These are phyloP conservation scores for Talaromyces liani DNA, from an alignment of 495 filamentous ascomycete species.

Conservation along the genomic window DNA sequence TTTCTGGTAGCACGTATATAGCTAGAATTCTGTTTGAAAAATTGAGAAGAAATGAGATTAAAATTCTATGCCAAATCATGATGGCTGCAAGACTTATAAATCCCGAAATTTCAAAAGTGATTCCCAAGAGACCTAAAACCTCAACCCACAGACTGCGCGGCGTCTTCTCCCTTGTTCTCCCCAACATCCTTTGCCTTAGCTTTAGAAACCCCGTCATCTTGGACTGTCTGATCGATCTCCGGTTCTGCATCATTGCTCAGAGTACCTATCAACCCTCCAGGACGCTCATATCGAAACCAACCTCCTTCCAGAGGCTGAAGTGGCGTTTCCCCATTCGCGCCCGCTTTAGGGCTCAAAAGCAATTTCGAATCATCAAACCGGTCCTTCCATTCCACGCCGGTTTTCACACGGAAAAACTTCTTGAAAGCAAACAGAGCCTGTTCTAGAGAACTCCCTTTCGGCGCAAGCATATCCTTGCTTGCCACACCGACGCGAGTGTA, in stretches of 20 bases:
- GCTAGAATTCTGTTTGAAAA: background rate
- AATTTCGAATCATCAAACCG: conserved; percentile 18
- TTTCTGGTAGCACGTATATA: background rate
- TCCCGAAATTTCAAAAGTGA: background rate
- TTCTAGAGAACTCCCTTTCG: conserved; percentile 20
- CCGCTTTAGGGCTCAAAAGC: conserved; percentile 12
- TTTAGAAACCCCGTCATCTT: background rate
- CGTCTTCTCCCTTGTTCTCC: background rate
- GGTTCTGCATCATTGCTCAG: conserved; percentile 8
- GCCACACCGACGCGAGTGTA: conserved; percentile 25
- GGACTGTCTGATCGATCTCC: background rate
- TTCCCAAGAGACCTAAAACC: background rate
- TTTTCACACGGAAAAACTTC: conserved; percentile 48
- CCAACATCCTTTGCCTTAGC: background rate
- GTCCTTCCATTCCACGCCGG: conserved; percentile 48
- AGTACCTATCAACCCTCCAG: conserved; percentile 14
- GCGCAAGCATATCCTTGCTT: conserved; percentile 22
- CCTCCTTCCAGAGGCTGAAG: conserved; percentile 21
- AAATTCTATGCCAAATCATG: background rate
- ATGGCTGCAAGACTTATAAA: background rate
- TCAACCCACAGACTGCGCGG: background rate
- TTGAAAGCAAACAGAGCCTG: conserved; percentile 40
- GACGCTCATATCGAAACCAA: conserved; percentile 25
- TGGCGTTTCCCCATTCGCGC: conserved; percentile 16
- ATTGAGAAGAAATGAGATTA: background rate